A percentile compares a stretch with the other conserved stretches of the same genome.
Conservation (phyloP, 2,329 filamentous ascomycete species). For the Venturia oleaginea region DNA sequence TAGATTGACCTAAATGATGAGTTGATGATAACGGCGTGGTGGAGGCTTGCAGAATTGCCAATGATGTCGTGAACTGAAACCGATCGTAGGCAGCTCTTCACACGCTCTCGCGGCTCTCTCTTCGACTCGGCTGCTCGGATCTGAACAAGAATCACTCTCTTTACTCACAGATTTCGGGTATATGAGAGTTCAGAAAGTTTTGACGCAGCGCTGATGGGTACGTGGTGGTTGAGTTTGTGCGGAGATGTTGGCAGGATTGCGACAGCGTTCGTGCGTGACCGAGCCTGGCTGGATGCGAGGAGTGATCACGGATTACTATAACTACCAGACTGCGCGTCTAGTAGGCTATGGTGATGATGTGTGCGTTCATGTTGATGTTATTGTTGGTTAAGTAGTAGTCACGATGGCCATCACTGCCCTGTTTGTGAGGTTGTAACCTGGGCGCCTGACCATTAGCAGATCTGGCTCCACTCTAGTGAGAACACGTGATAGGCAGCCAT, state of each 20-base stretch:
- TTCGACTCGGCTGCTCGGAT: conserved; percentile 4
- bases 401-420: background rate
- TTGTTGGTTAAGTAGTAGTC: background rate
- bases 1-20: background rate
- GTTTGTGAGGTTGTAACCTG: background rate
- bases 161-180: background rate
- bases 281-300: conserved; percentile 35
- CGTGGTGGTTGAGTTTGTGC: conserved; percentile 6
- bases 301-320: conserved; percentile 23
- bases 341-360: background rate
- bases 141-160: conserved; percentile 8
- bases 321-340: conserved; percentile 2
- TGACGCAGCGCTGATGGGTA: conserved; percentile 18
- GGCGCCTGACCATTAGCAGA: too few species aligned
- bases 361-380: background rate
- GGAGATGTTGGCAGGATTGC: background rate
- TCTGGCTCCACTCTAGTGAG: background rate
- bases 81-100: background rate
- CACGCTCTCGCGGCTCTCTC: background rate
- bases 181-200: conserved; percentile 16
- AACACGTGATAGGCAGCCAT: background rate
- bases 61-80: background rate
- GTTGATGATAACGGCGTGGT: background rate
- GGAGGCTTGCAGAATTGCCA: background rate
- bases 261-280: conserved; percentile 13